phyloP scores from a whole-genome alignment of 768 basidiomycete species.

The Cytidiella melzeri region DNA sequence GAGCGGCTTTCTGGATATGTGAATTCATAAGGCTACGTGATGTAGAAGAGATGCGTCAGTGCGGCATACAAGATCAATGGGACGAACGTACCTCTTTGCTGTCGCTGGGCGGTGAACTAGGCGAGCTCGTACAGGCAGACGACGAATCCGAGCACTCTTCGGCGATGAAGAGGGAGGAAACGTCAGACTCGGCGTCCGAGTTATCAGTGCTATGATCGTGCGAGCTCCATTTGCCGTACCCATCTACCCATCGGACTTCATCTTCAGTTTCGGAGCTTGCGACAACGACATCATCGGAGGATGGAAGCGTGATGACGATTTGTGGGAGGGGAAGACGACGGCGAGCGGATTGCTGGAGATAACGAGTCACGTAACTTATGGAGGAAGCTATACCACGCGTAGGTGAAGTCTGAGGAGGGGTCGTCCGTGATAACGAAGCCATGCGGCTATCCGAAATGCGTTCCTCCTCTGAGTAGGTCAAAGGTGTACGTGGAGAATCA shows the following conservation, averaged over 20 bases:
- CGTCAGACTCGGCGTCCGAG: slow-evolving; percentile 2
- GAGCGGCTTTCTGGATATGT: too few species aligned
- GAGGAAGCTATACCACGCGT: too few species aligned
- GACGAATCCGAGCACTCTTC: slow-evolving; percentile 2
- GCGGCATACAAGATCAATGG: too few species aligned
- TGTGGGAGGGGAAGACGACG: neutral
- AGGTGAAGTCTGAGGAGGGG: too few species aligned
- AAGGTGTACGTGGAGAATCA: too few species aligned
- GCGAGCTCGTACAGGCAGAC: slow-evolving; percentile 4
- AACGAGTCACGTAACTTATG: too few species aligned
- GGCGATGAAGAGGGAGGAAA: slow-evolving; percentile 1
- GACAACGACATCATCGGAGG: neutral
- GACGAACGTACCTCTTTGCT: neutral
- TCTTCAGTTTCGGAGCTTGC: neutral
- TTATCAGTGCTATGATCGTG: neutral
- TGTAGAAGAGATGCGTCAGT: too few species aligned
- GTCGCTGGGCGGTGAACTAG: slow-evolving; percentile 1
- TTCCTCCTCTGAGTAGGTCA: too few species aligned
- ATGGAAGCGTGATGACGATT: slow-evolving; percentile 5
- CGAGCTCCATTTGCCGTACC: slow-evolving; percentile 8
- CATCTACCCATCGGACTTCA: slow-evolving; percentile 10
- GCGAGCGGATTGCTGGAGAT: too few species aligned
- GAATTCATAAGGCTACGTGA: too few species aligned
- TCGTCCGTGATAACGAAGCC: too few species aligned
- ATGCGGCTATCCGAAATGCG: too few species aligned